A percentile compares a stretch with the other conserved stretches of the same genome.
phyloP scores from a whole-genome alignment of 495 filamentous ascomycete species.

The Trichoderma reesei region DNA sequence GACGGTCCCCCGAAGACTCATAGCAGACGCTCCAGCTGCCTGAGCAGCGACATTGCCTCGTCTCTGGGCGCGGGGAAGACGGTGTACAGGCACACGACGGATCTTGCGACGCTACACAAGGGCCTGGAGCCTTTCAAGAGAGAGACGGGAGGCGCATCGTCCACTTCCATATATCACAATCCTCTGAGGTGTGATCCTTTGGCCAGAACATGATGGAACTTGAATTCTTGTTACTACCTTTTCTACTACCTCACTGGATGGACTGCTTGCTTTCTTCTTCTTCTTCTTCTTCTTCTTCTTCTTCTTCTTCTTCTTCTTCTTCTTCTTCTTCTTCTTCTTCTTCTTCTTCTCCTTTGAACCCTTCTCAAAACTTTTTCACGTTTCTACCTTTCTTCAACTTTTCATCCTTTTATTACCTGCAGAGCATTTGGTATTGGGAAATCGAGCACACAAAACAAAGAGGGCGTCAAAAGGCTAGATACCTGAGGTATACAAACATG shows the following conservation, averaged over 20 bases:
- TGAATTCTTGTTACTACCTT: too few species aligned
- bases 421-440: background rate
- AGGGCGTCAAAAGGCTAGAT: background rate
- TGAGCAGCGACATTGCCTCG: background rate
- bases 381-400: background rate
- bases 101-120: background rate
- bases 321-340: too few species aligned
- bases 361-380: background rate
- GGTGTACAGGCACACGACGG: background rate
- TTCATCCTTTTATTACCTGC: background rate
- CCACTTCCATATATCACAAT: background rate
- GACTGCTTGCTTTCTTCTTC: too few species aligned
- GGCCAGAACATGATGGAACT: too few species aligned
- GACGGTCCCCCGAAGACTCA: background rate
- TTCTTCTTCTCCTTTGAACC: too few species aligned
- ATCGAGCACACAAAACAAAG: background rate
- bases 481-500: background rate
- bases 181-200: background rate
- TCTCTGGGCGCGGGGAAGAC: background rate
- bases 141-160: background rate
- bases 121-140: slow-evolving; percentile 1
- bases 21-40: background rate
- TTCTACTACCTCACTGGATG: too few species aligned
- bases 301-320: too few species aligned
- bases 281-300: too few species aligned